Conservation (phyloP, 345 rosid species). For the Boechera stricta region DNA sequence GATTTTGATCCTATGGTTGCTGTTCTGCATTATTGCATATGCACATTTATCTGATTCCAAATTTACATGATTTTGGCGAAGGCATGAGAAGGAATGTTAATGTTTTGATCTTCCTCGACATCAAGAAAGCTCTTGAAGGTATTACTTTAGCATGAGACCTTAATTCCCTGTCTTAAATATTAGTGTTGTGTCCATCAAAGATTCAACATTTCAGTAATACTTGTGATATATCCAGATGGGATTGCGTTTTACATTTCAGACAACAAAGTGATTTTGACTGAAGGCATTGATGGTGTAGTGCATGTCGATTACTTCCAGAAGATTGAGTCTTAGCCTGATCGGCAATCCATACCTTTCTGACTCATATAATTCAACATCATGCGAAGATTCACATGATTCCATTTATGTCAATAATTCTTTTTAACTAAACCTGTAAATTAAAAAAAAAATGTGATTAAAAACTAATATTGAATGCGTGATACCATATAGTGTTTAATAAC, state of each 20-base stretch:
- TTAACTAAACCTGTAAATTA: no score
- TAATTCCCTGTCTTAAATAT: background rate
- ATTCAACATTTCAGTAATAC: background rate
- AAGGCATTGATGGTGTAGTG: constrained; percentile 85
- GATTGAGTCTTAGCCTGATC: constrained; percentile 84
- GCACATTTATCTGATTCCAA: constrained; percentile 5
- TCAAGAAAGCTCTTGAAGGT: constrained; percentile 91
- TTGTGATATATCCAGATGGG: constrained; percentile 58
- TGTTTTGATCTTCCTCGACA: constrained; percentile 71
- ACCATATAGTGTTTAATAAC: no score
- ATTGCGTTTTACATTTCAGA: constrained; percentile 87
- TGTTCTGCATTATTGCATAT: constrained; percentile 43
- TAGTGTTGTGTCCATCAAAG: background rate
- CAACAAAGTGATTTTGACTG: constrained; percentile 83
- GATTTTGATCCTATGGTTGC: constrained; percentile 14
- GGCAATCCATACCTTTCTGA: constrained; percentile 54
- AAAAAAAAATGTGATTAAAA: no score
- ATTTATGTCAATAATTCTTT: no score
- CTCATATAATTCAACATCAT: background rate
- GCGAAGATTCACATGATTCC: background rate
- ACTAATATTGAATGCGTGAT: no score
- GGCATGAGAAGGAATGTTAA: constrained; percentile 83
- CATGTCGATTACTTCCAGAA: constrained; percentile 71
- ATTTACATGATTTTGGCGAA: constrained; percentile 40
- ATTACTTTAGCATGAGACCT: constrained; percentile 8